Conservation (phyloP, 768 basidiomycete genomes). For the Pilatotrama ljubarskyi region DNA sequence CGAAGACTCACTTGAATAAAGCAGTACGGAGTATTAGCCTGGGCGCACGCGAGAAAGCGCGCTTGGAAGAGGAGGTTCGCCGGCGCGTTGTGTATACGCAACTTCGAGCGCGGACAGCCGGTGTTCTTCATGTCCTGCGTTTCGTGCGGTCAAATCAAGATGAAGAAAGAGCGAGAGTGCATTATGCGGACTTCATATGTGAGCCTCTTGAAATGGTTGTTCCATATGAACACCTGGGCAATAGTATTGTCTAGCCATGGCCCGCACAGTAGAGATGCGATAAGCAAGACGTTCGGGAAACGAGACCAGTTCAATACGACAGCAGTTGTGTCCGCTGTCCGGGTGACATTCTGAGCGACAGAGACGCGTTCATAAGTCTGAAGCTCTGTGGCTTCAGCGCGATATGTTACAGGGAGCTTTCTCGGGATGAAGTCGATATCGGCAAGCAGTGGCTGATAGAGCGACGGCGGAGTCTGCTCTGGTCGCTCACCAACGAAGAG, state of each 20-base stretch:
- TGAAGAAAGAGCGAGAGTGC: not conserved
- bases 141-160: not conserved
- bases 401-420: constrained; percentile 20
- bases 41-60: constrained; percentile 57
- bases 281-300: constrained; percentile 57
- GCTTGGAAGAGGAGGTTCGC: constrained; percentile 62
- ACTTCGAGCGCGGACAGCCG: constrained; percentile 43
- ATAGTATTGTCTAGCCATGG: constrained; percentile 46
- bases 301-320: constrained; percentile 71
- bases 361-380: constrained; percentile 16
- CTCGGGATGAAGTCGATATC: constrained; percentile 23
- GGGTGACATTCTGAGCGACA: constrained; percentile 2
- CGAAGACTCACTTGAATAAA: constrained; percentile 56
- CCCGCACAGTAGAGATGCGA: constrained; percentile 53
- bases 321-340: constrained; percentile 47
- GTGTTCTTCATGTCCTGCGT: constrained; percentile 40
- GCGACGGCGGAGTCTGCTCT: constrained; percentile 10
- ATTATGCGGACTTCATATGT: constrained; percentile 41
- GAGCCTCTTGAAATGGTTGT: constrained; percentile 52
- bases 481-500: constrained; percentile 6
- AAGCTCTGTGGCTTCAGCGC: constrained; percentile 7
- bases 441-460: constrained; percentile 19
- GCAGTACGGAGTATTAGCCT: constrained; percentile 52
- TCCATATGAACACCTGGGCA: constrained; percentile 58
- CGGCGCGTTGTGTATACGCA: constrained; percentile 58